A percentile compares a stretch with the other conserved stretches of the same genome.
phyloP scores from a whole-genome alignment of 2,329 filamentous ascomycete species.

The Zasmidium cellare region DNA sequence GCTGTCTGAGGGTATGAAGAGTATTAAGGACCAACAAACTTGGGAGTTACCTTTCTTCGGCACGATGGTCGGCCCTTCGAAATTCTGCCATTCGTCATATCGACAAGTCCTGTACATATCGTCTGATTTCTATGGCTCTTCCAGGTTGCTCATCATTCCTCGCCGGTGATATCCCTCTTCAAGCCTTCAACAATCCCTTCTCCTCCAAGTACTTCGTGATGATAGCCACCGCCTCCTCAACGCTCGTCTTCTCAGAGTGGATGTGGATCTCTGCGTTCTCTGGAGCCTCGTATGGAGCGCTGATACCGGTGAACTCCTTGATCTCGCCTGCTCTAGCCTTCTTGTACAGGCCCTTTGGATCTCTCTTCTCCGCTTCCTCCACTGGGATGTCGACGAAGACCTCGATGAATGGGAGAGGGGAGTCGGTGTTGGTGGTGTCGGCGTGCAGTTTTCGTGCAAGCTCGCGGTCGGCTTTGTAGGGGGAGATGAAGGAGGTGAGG shows the following conservation, averaged over 20 bases:
- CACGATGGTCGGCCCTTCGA: no score
- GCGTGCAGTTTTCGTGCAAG: conserved; percentile 79
- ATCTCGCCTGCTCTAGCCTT: conserved; percentile 92
- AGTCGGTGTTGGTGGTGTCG: conserved; percentile 55
- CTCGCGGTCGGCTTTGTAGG: conserved; percentile 83
- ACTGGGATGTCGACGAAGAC: conserved; percentile 90
- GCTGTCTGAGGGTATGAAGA: no score
- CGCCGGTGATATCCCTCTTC: background rate
- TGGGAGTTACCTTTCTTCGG: no score
- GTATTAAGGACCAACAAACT: no score
- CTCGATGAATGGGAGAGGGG: conserved; percentile 82
- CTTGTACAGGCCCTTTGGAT: conserved; percentile 97
- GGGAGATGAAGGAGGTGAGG: conserved; percentile 95
- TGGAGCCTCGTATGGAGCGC: conserved; percentile 91
- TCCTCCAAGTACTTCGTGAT: conserved; percentile 78
- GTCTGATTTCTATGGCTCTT: background rate
- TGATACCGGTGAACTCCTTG: conserved; percentile 96
- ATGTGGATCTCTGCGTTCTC: conserved; percentile 84
- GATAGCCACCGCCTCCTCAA: conserved; percentile 84
- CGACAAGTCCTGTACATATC: background rate
- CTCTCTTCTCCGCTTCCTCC: conserved; percentile 88
- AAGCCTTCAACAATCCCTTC: conserved; percentile 50
- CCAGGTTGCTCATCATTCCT: background rate
- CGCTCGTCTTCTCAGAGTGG: conserved; percentile 74
- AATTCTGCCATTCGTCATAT: background rate